Percentiles rank a stretch among this genome's conserved stretches.
Conservation (phyloP, 2,329 filamentous ascomycete genomes). For the Aspergillus thermomutatus region DNA sequence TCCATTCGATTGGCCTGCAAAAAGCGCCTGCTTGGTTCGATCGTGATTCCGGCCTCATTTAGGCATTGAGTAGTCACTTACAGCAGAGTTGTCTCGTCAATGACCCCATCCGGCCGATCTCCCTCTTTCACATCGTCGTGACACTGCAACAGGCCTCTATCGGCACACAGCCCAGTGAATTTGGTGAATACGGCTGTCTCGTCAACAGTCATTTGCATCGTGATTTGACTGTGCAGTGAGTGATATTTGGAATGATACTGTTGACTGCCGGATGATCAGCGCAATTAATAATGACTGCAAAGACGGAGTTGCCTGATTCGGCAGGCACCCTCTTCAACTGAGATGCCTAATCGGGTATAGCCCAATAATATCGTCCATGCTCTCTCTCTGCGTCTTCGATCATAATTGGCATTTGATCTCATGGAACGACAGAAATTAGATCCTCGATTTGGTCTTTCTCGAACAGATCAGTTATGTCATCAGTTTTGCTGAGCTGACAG, state of each 20-base stretch:
- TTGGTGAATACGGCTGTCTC: background rate
- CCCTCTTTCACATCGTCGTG: conserved; percentile 6
- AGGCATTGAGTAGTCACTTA: background rate
- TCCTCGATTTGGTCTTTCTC: no score
- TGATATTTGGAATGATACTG: background rate
- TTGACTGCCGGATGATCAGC: background rate
- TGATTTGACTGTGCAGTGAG: background rate
- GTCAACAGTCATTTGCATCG: background rate
- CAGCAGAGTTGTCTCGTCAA: conserved; percentile 17
- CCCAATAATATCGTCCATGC: no score
- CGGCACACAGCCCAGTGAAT: background rate
- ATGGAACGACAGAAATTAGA: no score
- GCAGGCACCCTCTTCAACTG: background rate
- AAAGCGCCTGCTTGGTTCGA: conserved; percentile 12
- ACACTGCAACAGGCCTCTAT: conserved; percentile 9
- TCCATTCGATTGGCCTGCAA: conserved; percentile 15
- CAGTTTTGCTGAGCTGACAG: no score
- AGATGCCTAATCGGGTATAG: background rate
- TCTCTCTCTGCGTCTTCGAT: no score
- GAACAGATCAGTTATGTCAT: no score
- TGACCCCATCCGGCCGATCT: conserved; percentile 14
- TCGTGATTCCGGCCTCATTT: background rate
- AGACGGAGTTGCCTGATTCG: background rate
- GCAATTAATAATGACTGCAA: background rate
- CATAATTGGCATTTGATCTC: no score